A percentile compares a stretch with the other conserved stretches of the same genome.
Evolutionary conservation across 2,329 filamentous ascomycete species (phyloP).

Genomic region (Penicillium thymicola): DNA sequence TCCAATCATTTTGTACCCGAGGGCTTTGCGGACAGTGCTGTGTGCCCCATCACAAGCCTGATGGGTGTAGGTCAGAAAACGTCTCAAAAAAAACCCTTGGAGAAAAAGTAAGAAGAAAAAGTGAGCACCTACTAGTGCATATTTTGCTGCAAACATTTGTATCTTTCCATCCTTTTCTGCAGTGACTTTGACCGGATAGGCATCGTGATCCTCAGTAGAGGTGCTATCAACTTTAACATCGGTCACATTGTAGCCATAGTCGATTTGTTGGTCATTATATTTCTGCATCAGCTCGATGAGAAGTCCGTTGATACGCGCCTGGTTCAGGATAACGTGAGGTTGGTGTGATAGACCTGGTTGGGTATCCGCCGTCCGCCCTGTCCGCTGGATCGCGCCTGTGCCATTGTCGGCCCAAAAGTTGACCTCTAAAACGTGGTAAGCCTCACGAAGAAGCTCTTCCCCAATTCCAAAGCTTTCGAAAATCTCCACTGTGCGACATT

Average conservation of each 20-base stretch:
- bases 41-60: slow-evolving; percentile 51
- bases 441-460: slow-evolving; percentile 54
- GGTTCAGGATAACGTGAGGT: slow-evolving; percentile 57
- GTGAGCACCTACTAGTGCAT: slow-evolving; percentile 47
- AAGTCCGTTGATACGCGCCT: slow-evolving; percentile 54
- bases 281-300: slow-evolving; percentile 52
- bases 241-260: slow-evolving; percentile 55
- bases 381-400: slow-evolving; percentile 45
- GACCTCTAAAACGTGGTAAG: slow-evolving; percentile 58
- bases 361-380: slow-evolving; percentile 53
- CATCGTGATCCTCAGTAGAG: slow-evolving; percentile 34
- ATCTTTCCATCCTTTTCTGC: slow-evolving; percentile 42
- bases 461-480: slow-evolving; percentile 59
- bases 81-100: neutral
- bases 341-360: slow-evolving; percentile 52
- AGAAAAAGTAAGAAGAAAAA: neutral
- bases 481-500: slow-evolving; percentile 60
- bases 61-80: neutral
- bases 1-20: slow-evolving; percentile 55
- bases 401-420: slow-evolving; percentile 53
- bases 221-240: slow-evolving; percentile 50
- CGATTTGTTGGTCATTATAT: slow-evolving; percentile 45
- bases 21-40: slow-evolving; percentile 38
- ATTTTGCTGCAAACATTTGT: slow-evolving; percentile 48
- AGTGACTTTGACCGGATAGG: slow-evolving; percentile 47